These are phyloP conservation scores for Blastobotrys ciferrii DNA, from an alignment of 1,139 yeast genomes.

Conservation along the genomic window DNA sequence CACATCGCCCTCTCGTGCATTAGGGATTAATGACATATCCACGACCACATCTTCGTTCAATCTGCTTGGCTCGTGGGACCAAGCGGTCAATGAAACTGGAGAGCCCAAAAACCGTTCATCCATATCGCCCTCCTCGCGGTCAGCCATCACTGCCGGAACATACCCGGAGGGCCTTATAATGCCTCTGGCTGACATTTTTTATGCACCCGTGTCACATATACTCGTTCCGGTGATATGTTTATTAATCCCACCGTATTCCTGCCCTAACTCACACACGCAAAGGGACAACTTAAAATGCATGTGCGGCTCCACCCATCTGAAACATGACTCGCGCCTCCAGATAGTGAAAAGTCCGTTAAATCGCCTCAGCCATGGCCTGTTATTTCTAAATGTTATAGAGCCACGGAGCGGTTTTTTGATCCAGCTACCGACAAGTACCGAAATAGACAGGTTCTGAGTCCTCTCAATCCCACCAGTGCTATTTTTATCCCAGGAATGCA, in stretches of 20 bases:
- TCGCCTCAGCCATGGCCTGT: too few species aligned
- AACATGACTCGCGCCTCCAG: too few species aligned
- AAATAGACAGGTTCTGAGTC: too few species aligned
- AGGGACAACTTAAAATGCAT: neutral
- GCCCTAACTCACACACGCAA: neutral
- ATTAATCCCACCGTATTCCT: neutral
- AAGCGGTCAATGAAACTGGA: constrained; percentile 32
- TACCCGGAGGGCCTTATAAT: constrained; percentile 23
- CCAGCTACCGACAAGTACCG: too few species aligned
- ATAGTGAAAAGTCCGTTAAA: too few species aligned
- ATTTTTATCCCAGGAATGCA: neutral
- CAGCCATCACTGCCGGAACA: constrained; percentile 26
- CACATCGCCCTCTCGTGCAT: constrained; percentile 67
- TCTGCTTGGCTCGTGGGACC: constrained; percentile 71
- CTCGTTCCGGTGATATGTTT: neutral
- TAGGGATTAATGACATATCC: constrained; percentile 57
- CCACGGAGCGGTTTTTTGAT: too few species aligned
- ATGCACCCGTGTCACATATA: constrained; percentile 2
- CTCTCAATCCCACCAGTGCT: too few species aligned
- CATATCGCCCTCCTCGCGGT: constrained; percentile 13
- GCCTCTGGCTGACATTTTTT: constrained; percentile 6
- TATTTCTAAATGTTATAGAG: too few species aligned
- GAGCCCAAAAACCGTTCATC: constrained; percentile 20
- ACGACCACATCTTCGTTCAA: constrained; percentile 60
- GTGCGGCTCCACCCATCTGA: neutral